Conservation (phyloP, 1,139 yeast species). For the Wickerhamomyces sp. region DNA sequence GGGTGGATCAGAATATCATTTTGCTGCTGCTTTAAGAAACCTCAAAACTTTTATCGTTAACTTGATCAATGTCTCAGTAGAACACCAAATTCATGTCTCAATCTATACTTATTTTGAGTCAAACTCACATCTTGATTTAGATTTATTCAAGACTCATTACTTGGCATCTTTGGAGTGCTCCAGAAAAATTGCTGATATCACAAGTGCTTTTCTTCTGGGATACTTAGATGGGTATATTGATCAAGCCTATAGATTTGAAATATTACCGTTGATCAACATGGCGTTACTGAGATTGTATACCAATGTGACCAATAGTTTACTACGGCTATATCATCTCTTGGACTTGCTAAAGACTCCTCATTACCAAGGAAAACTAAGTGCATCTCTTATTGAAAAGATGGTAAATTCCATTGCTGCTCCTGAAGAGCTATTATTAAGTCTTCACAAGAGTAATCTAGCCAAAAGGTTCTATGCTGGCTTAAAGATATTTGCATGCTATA, state of each 20-base stretch:
- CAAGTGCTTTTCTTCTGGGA: conserved; percentile 3
- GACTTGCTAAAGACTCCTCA: conserved; percentile 1
- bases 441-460: conserved; percentile 1
- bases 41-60: conserved; percentile 1
- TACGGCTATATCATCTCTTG: conserved; percentile 6
- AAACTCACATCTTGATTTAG: conserved; percentile 2
- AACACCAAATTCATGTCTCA: neutral
- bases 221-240: neutral
- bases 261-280: conserved; percentile 2
- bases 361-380: neutral
- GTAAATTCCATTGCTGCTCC: neutral
- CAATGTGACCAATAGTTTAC: neutral
- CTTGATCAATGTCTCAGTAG: conserved; percentile 1
- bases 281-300: neutral
- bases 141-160: conserved; percentile 1
- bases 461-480: conserved; percentile 4
- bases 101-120: conserved; percentile 4
- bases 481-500: conserved; percentile 3
- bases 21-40: conserved; percentile 1
- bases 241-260: neutral
- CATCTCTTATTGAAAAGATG: neutral
- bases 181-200: conserved; percentile 1
- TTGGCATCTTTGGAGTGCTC: neutral
- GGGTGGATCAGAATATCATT: neutral
- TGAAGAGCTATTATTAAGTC: neutral